Percentiles rank a stretch among this genome's conserved stretches.
Conservation (phyloP, 2,329 filamentous ascomycete species). For the Fusarium sp. region DNA sequence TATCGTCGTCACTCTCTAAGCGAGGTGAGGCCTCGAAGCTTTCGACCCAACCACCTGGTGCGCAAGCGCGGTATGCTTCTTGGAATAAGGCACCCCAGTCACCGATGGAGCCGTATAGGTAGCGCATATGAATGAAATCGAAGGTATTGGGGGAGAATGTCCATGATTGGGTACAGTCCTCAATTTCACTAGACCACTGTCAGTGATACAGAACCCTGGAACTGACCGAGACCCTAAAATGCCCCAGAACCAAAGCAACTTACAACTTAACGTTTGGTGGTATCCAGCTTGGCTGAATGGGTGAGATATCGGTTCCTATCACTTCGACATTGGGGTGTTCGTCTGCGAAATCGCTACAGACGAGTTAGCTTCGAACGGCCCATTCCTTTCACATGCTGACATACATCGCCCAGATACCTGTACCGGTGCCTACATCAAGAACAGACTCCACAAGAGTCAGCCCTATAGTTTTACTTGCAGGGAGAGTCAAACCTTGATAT, state of each 20-base stretch:
- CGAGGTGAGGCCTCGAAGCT: constrained; percentile 1
- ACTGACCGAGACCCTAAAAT: too few relatives aligned
- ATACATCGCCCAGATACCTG: constrained; percentile 35
- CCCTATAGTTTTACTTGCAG: accelerated
- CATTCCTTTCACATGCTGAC: accelerated
- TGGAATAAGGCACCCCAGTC: constrained; percentile 1
- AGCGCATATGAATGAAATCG: constrained; percentile 6
- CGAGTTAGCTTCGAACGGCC: background rate
- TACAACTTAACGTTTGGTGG: constrained; percentile 16
- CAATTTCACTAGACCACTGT: background rate
- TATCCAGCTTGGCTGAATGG: constrained; percentile 21
- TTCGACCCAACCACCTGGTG: constrained; percentile 4
- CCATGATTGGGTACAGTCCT: constrained; percentile 5
- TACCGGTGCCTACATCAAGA: constrained; percentile 35
- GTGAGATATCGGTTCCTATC: constrained; percentile 24
- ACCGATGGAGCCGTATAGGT: background rate
- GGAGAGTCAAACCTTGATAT: constrained; percentile 7
- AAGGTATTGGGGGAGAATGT: background rate
- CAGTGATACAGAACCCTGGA: background rate
- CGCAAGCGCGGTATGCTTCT: constrained; percentile 1
- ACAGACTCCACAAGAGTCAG: constrained; percentile 1
- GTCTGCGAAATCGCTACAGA: constrained; percentile 21
- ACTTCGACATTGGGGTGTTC: constrained; percentile 21
- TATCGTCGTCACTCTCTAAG: background rate
- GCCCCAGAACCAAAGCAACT: background rate